A percentile compares a stretch with the other conserved stretches of the same genome.
Evolutionary conservation across 495 filamentous ascomycete species (phyloP).

Genomic region (Xylona heveae): DNA sequence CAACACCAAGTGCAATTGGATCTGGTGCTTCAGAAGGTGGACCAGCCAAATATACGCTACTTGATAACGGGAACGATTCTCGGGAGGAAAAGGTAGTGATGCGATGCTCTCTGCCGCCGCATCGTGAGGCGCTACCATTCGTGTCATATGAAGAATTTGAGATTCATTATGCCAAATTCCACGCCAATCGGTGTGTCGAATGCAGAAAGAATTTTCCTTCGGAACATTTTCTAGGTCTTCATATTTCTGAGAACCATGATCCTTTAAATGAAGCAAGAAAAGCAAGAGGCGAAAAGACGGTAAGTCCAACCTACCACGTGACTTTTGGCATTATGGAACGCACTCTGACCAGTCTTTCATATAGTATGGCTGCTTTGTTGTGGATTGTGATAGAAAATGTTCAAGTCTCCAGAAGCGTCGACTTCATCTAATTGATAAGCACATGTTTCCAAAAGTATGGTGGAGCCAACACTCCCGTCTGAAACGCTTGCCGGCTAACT

Average conservation of each 20-base stretch:
- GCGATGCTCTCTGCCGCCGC: conserved; percentile 63
- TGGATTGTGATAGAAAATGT: conserved; percentile 73
- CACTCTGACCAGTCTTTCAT: conserved; percentile 1
- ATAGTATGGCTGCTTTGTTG: conserved; percentile 75
- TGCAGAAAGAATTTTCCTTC: conserved; percentile 40
- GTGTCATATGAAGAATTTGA: conserved; percentile 65
- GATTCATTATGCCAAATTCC: conserved; percentile 57
- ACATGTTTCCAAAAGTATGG: conserved; percentile 64
- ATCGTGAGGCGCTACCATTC: conserved; percentile 46
- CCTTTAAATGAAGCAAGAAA: conserved; percentile 43
- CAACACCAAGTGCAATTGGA: conserved; percentile 11
- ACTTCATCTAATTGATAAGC: conserved; percentile 82
- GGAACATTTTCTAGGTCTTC: conserved; percentile 45
- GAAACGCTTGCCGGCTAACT: not conserved
- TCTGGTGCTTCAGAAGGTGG: conserved; percentile 7
- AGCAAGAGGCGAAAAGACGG: conserved; percentile 71
- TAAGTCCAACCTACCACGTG: conserved; percentile 20
- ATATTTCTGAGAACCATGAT: conserved; percentile 90
- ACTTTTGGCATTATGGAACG: not conserved
- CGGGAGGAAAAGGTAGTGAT: conserved; percentile 22
- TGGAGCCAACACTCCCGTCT: not conserved
- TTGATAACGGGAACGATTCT: conserved; percentile 3
- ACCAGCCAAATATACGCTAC: conserved; percentile 9
- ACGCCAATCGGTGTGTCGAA: conserved; percentile 67
- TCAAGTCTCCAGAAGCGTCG: conserved; percentile 62